A percentile compares a stretch with the other conserved stretches of the same genome.
Conservation (phyloP, 2,329 filamentous ascomycete genomes). For the Colletotrichum sp. region DNA sequence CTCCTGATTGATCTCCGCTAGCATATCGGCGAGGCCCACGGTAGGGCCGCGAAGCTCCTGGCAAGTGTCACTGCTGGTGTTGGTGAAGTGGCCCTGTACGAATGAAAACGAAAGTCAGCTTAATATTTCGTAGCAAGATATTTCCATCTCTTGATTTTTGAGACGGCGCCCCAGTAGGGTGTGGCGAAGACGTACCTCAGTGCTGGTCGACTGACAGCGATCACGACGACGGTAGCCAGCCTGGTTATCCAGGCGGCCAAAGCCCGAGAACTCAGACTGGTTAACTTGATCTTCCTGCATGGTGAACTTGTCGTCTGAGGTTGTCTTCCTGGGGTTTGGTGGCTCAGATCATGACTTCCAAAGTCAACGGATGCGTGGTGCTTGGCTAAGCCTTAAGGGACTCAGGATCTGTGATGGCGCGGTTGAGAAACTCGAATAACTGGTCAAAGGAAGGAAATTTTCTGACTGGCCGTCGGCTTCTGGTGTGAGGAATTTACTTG, state of each 20-base stretch:
- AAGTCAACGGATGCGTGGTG: neutral
- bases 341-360: neutral
- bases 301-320: neutral
- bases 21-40: neutral
- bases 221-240: neutral
- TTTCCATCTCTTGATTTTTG: neutral
- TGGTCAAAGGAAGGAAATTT: neutral
- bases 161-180: no score
- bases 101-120: neutral
- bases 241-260: neutral
- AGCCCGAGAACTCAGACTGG: neutral
- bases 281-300: neutral
- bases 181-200: neutral
- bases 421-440: neutral
- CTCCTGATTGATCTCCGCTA: neutral
- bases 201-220: neutral
- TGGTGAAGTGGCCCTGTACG: neutral
- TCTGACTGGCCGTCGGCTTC: neutral
- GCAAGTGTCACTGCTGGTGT: neutral
- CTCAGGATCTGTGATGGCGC: neutral
- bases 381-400: accelerated
- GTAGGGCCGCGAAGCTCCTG: neutral
- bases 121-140: neutral
- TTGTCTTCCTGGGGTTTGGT: neutral
- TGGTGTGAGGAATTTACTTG: neutral